Conservation (phyloP, 805 yeast species). For the Metschnikowia vanudenii region DNA sequence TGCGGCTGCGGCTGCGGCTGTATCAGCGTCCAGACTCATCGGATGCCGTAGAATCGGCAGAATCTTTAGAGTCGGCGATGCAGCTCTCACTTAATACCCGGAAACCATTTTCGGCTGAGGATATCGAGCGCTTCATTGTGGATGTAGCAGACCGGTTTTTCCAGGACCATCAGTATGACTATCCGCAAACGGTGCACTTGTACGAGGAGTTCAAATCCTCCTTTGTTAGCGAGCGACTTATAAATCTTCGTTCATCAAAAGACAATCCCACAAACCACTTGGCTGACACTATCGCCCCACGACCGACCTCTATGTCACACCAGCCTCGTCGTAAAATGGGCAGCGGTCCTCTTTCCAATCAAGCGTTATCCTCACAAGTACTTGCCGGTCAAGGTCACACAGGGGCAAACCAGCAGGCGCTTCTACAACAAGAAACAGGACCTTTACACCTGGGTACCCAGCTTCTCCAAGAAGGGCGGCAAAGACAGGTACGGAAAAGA, state of each 20-base stretch:
- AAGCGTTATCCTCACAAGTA: neutral
- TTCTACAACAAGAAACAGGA: neutral
- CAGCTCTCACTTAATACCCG: conserved; percentile 4
- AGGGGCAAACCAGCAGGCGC: neutral
- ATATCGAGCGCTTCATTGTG: conserved; percentile 40
- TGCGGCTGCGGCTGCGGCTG: neutral
- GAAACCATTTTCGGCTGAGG: conserved; percentile 19
- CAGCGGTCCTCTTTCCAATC: neutral
- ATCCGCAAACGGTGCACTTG: conserved; percentile 42
- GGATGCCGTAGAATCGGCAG: conserved; percentile 3
- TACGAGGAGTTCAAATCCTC: conserved; percentile 45
- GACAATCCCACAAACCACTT: neutral
- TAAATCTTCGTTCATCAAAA: conserved; percentile 21
- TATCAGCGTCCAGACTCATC: neutral
- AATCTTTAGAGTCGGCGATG: conserved; percentile 11
- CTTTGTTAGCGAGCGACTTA: conserved; percentile 41
- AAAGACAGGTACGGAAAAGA: neutral
- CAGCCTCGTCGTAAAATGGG: neutral
- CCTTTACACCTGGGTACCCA: neutral
- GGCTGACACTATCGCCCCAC: neutral
- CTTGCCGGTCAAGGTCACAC: neutral
- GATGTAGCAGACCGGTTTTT: conserved; percentile 44
- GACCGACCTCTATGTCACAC: neutral
- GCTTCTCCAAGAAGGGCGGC: neutral
- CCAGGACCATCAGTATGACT: conserved; percentile 39